These are phyloP conservation scores for Neurospora sp. DNA, from an alignment of 495 filamentous ascomycete genomes.

Conservation along the genomic window DNA sequence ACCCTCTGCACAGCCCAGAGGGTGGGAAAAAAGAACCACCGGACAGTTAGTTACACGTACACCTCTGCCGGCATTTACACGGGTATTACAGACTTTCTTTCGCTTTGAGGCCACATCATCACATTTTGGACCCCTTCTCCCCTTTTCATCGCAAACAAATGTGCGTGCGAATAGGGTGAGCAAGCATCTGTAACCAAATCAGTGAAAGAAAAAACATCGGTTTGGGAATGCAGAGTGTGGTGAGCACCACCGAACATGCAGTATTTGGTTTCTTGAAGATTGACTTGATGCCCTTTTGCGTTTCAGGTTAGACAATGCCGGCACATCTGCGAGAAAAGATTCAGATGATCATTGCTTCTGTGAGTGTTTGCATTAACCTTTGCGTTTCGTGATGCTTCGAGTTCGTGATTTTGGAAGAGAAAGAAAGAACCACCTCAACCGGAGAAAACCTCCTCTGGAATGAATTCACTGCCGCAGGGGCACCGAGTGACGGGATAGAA, in stretches of 20 bases:
- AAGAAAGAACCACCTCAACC: not conserved
- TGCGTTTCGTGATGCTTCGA: not conserved
- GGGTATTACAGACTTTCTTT: not conserved
- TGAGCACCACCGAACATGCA: not conserved
- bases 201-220: not conserved
- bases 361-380: not conserved
- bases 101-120: not conserved
- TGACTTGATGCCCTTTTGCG: not conserved
- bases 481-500: not conserved
- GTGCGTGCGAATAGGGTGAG: not conserved
- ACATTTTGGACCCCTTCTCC: not conserved
- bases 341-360: not conserved
- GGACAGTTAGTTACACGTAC: not conserved
- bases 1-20: not conserved
- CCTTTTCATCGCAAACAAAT: not conserved
- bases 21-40: not conserved
- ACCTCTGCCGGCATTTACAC: not conserved
- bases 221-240: not conserved
- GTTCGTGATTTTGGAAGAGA: not conserved
- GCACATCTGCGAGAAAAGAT: not conserved
- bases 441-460: not conserved
- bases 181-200: not conserved
- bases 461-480: not conserved
- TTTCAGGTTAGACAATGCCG: not conserved
- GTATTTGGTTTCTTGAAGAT: not conserved